Evolutionary conservation across 2,329 filamentous ascomycete species (phyloP), one percentile per base, ranked within the genome.

Genomic region (Epichloe sibirici): DNA sequence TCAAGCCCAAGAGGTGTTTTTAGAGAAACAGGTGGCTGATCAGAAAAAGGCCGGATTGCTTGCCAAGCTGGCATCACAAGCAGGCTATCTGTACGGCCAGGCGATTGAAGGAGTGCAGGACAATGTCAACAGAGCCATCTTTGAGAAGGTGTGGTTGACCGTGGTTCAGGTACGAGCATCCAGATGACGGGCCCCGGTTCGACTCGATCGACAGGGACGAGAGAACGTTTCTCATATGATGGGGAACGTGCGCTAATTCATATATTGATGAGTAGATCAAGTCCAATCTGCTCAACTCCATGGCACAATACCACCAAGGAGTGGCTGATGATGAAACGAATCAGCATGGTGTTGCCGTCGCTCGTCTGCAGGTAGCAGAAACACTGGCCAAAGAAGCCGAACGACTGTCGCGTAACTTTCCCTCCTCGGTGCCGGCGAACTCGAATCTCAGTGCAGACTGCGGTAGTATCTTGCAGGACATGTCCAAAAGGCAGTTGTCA

Each of bases 1-100:
- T 1, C 93, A 98, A 69, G 91, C 87, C 4, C 94, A 98, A 67
- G 93, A 98, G 67, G 89, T 97, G 3, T 98, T 98, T 61, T 74
- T 98, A 34, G 94, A 98, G 71, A 97, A 96, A 71, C 93, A 97
- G 69, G 82, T 95, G 57, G 78, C 84, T 13, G 93, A 97, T 65
- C 82, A 86, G 57, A 98, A 97, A 73, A 98, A 97, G 70, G 81
- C 88, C 31, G 91, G 86, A 6, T 74, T 98, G 57, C 72, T 98
- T 57, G 94, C 93, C 4, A 98, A 98, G 68, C 74, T 98, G 52
- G 88, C 93, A 13, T 89, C 90, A 52, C 93, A 98, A 63, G 88
- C 91, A 2, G 86, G 86, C 3, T 90, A 88, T 65, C 72, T 98
- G 3, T 98, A 96, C 65, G 76, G 79, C 0, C 90, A 97, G 65